phyloP scores from a whole-genome alignment of 2,329 filamentous ascomycete species.

The Calonectria pseudoreteaudii region DNA sequence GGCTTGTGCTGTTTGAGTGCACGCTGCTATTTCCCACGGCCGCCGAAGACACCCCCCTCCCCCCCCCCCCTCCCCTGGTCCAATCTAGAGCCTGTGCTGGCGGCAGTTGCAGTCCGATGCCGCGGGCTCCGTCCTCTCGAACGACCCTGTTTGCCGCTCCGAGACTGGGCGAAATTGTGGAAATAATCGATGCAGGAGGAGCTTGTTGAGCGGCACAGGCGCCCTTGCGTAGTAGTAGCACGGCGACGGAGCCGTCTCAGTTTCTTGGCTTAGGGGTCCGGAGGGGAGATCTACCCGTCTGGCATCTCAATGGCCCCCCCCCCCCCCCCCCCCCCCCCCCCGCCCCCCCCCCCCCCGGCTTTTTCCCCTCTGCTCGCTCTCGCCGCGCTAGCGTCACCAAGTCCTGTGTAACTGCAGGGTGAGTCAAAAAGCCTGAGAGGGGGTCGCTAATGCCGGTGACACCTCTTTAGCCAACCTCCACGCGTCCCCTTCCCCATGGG shows the following conservation, averaged over 20 bases:
- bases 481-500: conserved; percentile 21
- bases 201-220: neutral
- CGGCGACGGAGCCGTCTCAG: neutral
- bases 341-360: neutral
- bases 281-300: conserved; percentile 12
- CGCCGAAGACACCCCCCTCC: neutral
- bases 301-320: neutral
- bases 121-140: neutral
- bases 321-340: neutral
- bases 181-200: neutral
- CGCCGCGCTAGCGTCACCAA: conserved; percentile 1
- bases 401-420: neutral
- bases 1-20: conserved; percentile 1
- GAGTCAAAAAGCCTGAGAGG: neutral
- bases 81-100: neutral
- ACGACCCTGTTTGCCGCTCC: neutral
- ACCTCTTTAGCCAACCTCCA: conserved; percentile 8
- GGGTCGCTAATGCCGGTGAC: neutral
- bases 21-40: neutral
- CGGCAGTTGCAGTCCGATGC: conserved; percentile 14
- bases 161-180: neutral
- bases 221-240: neutral
- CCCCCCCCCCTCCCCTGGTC: neutral
- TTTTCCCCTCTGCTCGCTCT: neutral
- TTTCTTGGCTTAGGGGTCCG: neutral